These are phyloP conservation scores for Chondrostereum purpureum DNA, from an alignment of 1,284 basidiomycete species.

Conservation along the genomic window DNA sequence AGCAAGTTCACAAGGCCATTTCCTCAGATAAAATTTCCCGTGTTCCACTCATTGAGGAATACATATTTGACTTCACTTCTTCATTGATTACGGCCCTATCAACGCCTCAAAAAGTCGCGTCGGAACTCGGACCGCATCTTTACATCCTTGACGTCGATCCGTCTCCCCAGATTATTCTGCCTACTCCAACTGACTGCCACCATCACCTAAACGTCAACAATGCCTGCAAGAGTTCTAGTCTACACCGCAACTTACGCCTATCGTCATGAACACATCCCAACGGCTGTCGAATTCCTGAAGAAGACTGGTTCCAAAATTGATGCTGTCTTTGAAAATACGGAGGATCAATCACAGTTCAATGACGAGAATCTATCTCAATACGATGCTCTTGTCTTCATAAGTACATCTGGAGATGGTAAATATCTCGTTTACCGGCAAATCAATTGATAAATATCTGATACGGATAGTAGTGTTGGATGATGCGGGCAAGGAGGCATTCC, in stretches of 20 bases:
- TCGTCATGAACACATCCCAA: conserved; percentile 75
- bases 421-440: no score
- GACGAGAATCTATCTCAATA: conserved; percentile 49
- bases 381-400: conserved; percentile 67
- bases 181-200: no score
- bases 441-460: neutral
- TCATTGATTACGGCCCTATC: no score
- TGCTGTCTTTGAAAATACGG: conserved; percentile 58
- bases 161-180: no score
- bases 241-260: conserved; percentile 41
- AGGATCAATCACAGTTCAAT: conserved; percentile 55
- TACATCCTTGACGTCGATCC: no score
- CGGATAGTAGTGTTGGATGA: conserved; percentile 46
- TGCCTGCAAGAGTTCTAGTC: conserved; percentile 36
- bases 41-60: no score
- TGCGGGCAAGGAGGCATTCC: conserved; percentile 53
- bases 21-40: no score
- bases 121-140: no score
- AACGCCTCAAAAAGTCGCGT: no score
- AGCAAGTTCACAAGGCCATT: no score
- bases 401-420: conserved; percentile 61
- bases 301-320: conserved; percentile 30
- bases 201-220: no score
- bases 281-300: conserved; percentile 41
- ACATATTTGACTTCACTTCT: no score